These are phyloP conservation scores for Bathelium albidoporum DNA, from an alignment of 495 filamentous ascomycete genomes.

Conservation along the genomic window DNA sequence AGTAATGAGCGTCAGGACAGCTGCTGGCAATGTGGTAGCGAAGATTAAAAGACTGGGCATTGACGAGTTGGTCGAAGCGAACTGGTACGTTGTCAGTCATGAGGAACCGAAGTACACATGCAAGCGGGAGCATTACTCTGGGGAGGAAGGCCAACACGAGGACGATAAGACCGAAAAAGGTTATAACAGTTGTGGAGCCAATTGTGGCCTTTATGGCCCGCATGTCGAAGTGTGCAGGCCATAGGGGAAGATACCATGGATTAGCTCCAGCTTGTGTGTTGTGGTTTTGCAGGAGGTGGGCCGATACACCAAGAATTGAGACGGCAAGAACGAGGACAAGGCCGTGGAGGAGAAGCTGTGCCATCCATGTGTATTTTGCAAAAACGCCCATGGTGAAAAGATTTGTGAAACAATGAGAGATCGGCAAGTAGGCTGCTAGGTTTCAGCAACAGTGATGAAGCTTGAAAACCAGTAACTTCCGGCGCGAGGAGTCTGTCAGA, in stretches of 20 bases:
- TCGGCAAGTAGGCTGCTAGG: not conserved
- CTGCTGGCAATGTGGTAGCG: conserved; percentile 20
- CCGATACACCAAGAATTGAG: not conserved
- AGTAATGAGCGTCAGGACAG: conserved; percentile 20
- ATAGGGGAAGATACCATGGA: conserved; percentile 31
- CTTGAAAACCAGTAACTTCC: not conserved
- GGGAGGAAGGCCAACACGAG: not conserved
- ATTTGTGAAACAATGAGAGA: not conserved
- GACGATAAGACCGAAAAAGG: not conserved
- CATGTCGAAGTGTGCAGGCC: conserved; percentile 30
- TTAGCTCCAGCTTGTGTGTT: conserved; percentile 26
- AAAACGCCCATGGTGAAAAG: not conserved
- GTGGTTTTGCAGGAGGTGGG: not conserved
- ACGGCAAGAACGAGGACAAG: not conserved
- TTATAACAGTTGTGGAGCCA: conserved; percentile 19
- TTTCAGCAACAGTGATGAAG: not conserved
- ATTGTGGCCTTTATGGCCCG: conserved; percentile 25
- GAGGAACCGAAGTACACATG: not conserved
- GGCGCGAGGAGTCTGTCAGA: not conserved
- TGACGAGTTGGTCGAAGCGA: not conserved
- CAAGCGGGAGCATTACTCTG: conserved; percentile 9
- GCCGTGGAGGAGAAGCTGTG: not conserved
- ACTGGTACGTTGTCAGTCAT: not conserved
- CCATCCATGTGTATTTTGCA: conserved; percentile 3
- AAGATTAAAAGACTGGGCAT: conserved; percentile 19